A percentile compares a stretch with the other conserved stretches of the same genome.
These are phyloP conservation scores for Exsudoporus floridanus DNA, from an alignment of 1,284 basidiomycete genomes.

Conservation along the genomic window DNA sequence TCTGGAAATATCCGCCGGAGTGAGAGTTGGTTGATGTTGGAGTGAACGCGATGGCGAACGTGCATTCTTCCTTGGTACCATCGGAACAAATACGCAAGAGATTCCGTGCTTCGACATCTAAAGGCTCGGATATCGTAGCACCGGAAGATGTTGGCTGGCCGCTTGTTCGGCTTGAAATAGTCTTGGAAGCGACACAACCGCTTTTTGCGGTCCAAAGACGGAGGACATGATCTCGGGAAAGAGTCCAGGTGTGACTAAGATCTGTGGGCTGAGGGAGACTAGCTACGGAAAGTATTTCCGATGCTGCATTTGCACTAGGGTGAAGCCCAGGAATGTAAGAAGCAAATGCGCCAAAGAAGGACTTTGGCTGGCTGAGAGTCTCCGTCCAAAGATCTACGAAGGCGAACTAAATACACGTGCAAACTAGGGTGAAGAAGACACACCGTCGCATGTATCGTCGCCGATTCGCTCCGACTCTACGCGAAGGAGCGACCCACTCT, in stretches of 20 bases:
- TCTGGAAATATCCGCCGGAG: slow-evolving; percentile 70
- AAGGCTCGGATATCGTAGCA: slow-evolving; percentile 44
- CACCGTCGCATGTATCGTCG: slow-evolving; percentile 55
- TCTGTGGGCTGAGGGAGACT: slow-evolving; percentile 72
- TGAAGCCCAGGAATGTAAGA: slow-evolving; percentile 62
- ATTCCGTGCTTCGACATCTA: slow-evolving; percentile 59
- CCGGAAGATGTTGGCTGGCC: slow-evolving; percentile 23
- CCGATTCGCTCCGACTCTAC: slow-evolving; percentile 62
- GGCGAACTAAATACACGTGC: slow-evolving; percentile 7
- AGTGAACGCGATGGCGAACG: slow-evolving; percentile 60
- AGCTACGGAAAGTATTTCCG: slow-evolving; percentile 65
- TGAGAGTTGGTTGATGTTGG: slow-evolving; percentile 60
- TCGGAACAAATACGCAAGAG: slow-evolving; percentile 58
- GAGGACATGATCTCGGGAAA: slow-evolving; percentile 85
- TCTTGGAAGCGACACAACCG: slow-evolving; percentile 64
- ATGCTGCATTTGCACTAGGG: slow-evolving; percentile 43
- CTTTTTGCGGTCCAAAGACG: slow-evolving; percentile 77
- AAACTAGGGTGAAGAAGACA: slow-evolving; percentile 21
- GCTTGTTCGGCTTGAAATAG: slow-evolving; percentile 38
- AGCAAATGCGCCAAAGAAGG: slow-evolving; percentile 63
- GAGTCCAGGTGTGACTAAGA: slow-evolving; percentile 72
- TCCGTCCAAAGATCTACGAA: slow-evolving; percentile 66
- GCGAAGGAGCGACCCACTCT: slow-evolving; percentile 70
- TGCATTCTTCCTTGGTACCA: slow-evolving; percentile 42
- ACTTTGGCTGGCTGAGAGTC: slow-evolving; percentile 56